phyloP scores from a whole-genome alignment of 192 early-diverging fungal genomes.

The Diversispora eburnea region DNA sequence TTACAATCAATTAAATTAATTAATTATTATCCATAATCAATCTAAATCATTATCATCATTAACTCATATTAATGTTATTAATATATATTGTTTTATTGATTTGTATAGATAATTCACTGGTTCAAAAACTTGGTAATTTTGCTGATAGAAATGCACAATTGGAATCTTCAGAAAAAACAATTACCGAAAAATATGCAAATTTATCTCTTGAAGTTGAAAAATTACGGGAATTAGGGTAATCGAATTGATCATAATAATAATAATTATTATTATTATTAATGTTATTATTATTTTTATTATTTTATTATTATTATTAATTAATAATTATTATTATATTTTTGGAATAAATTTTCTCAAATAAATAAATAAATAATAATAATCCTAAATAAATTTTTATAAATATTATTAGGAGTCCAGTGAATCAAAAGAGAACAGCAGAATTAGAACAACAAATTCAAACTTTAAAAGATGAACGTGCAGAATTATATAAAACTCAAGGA shows the following conservation, averaged over 20 bases:
- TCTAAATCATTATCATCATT: neutral
- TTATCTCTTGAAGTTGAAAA: conserved; percentile 39
- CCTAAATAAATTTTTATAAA: neutral
- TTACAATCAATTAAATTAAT: too few species aligned
- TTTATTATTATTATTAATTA: neutral
- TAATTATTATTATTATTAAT: neutral
- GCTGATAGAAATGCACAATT: conserved; percentile 42
- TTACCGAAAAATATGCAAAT: conserved; percentile 36
- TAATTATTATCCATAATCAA: too few species aligned
- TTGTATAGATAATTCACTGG: conserved; percentile 43
- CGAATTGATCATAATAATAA: neutral
- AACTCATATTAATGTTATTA: neutral
- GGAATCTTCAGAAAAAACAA: conserved; percentile 30
- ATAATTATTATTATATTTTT: neutral
- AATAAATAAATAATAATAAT: neutral
- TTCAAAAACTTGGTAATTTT: conserved; percentile 39
- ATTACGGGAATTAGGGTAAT: conserved; percentile 44
- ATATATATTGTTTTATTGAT: neutral
- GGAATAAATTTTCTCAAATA: neutral
- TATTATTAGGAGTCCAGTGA: conserved; percentile 42
- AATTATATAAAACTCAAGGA: conserved; percentile 86
- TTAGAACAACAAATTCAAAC: conserved; percentile 70
- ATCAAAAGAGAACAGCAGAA: conserved; percentile 65
- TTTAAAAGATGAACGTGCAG: conserved; percentile 81
- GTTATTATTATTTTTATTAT: neutral